Evolutionary conservation across 345 rosid genomes (phyloP).

Genomic region (Hibiscus mutabilis): DNA sequence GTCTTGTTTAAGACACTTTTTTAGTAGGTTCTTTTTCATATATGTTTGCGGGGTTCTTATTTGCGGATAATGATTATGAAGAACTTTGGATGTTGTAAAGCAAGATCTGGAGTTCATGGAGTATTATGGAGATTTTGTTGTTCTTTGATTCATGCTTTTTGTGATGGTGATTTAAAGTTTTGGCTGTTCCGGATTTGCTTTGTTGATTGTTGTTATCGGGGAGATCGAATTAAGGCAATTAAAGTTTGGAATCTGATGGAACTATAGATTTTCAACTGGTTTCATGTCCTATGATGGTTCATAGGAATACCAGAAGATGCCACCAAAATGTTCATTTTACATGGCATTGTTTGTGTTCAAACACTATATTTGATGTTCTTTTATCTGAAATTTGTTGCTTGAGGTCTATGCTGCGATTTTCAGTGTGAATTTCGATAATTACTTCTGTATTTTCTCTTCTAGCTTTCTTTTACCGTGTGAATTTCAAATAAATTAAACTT

Average conservation of each 20-base stretch:
- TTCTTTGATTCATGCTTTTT: background rate
- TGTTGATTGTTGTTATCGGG: background rate
- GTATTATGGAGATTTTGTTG: background rate
- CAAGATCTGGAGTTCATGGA: constrained; percentile 7
- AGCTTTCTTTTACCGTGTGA: background rate
- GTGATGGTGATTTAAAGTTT: background rate
- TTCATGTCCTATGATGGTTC: background rate
- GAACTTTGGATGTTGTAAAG: constrained; percentile 9
- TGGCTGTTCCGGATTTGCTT: background rate
- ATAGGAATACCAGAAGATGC: background rate
- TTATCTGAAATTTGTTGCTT: background rate
- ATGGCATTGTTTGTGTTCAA: background rate
- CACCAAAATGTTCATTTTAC: background rate
- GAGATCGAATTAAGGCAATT: background rate
- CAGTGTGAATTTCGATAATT: background rate
- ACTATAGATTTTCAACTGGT: background rate
- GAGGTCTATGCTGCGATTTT: background rate
- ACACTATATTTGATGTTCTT: background rate
- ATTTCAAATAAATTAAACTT: constrained; percentile 12
- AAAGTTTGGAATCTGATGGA: background rate
- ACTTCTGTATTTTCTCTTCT: background rate
- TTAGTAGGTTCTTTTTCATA: background rate
- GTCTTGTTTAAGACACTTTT: background rate
- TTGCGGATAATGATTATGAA: constrained; percentile 1
- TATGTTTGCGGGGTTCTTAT: background rate